Percentiles rank a stretch among this genome's conserved stretches.
phyloP scores from a whole-genome alignment of 2,329 filamentous ascomycete species.

The Sporothrix humicola region DNA sequence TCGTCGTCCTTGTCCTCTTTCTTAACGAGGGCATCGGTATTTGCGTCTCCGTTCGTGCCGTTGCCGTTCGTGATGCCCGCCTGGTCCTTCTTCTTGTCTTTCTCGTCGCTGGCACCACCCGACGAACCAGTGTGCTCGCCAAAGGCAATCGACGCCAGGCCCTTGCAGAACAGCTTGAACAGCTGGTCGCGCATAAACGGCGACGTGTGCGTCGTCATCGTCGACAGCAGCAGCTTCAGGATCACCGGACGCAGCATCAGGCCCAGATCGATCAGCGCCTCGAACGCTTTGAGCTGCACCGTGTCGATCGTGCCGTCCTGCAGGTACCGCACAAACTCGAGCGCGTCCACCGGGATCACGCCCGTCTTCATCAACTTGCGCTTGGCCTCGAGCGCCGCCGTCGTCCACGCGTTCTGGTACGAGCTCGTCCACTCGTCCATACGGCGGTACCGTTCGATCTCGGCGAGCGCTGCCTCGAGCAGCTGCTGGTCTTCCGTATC shows the following conservation, averaged over 20 bases:
- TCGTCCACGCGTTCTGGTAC: conserved; percentile 71
- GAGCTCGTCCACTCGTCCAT: conserved; percentile 73
- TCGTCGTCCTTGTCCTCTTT: conserved; percentile 53
- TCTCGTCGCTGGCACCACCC: conserved; percentile 39
- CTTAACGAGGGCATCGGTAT: conserved; percentile 39
- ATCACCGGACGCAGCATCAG: conserved; percentile 61
- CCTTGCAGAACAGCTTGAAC: conserved; percentile 63
- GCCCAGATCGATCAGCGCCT: conserved; percentile 68
- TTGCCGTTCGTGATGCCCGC: not conserved
- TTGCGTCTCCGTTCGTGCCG: not conserved
- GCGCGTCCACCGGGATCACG: conserved; percentile 59
- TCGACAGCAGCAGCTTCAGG: conserved; percentile 62
- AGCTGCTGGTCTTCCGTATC: conserved; percentile 50
- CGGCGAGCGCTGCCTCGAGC: conserved; percentile 60
- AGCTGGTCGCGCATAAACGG: conserved; percentile 66
- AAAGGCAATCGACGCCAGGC: conserved; percentile 67
- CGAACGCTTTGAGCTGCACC: conserved; percentile 70
- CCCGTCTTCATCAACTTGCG: conserved; percentile 67
- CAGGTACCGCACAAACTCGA: conserved; percentile 68
- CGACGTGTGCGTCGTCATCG: conserved; percentile 66
- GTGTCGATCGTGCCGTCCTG: conserved; percentile 67
- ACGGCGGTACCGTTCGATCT: conserved; percentile 69
- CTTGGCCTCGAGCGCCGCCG: conserved; percentile 66
- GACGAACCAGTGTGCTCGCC: conserved; percentile 63
- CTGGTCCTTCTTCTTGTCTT: conserved; percentile 8